These are phyloP conservation scores for Acacia acuminata DNA, from an alignment of 306 rosid species.

Conservation along the genomic window DNA sequence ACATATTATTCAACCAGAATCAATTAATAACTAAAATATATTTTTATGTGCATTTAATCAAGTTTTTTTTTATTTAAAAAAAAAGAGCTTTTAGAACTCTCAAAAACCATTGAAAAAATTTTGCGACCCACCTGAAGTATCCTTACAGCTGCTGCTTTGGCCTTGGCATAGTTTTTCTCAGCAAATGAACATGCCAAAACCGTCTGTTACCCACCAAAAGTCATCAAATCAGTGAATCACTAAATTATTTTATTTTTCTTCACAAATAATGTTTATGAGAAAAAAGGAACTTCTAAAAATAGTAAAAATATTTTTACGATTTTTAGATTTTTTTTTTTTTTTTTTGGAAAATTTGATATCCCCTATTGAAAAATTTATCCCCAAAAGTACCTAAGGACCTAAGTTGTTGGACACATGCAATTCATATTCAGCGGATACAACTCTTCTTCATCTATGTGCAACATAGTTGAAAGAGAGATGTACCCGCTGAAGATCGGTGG, in stretches of 20 bases:
- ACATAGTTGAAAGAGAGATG: no score
- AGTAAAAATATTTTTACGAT: no score
- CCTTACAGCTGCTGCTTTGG: conserved; percentile 56
- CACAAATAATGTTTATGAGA: neutral
- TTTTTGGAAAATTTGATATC: no score
- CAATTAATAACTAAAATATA: neutral
- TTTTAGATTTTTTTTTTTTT: no score
- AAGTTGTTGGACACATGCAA: no score
- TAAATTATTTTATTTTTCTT: neutral
- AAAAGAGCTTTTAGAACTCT: neutral
- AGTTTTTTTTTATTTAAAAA: neutral
- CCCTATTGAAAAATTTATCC: no score
- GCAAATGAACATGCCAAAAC: conserved; percentile 88
- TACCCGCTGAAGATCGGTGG: no score
- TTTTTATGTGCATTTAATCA: neutral
- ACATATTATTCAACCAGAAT: neutral
- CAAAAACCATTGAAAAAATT: neutral
- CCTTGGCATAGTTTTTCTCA: conserved; percentile 72
- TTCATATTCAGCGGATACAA: no score
- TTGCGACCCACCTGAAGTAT: conserved; percentile 21
- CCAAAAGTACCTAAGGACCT: no score
- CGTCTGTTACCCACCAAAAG: conserved; percentile 50
- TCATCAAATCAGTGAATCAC: neutral
- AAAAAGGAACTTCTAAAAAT: no score
- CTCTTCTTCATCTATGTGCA: no score